These are phyloP conservation scores for Sphagnurus paluster DNA, from an alignment of 1,284 basidiomycete species.

Conservation along the genomic window DNA sequence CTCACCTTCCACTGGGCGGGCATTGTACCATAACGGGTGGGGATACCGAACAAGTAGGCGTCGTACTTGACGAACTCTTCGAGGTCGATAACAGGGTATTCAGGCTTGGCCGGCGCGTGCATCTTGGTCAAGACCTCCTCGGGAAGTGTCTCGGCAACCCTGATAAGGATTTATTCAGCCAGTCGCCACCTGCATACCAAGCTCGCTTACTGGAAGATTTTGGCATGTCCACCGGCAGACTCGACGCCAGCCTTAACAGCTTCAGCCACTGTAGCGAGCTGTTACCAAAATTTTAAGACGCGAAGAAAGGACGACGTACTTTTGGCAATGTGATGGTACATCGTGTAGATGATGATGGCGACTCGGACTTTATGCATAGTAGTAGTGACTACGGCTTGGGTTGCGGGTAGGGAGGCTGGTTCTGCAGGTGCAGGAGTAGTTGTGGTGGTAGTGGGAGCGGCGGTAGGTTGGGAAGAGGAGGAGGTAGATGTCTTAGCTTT, in stretches of 20 bases:
- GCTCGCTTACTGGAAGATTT: constrained; percentile 69
- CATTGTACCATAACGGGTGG: constrained; percentile 76
- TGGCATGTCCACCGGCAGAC: constrained; percentile 67
- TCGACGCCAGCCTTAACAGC: constrained; percentile 73
- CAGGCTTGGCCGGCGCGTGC: constrained; percentile 71
- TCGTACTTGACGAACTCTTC: constrained; percentile 67
- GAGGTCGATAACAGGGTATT: constrained; percentile 75
- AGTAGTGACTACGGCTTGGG: constrained; percentile 24
- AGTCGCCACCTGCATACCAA: too few relatives aligned
- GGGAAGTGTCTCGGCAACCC: constrained; percentile 83
- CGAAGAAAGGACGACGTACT: constrained; percentile 42
- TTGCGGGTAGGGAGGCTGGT: constrained; percentile 16
- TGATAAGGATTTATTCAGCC: too few relatives aligned
- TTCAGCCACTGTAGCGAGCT: constrained; percentile 65
- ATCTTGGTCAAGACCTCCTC: constrained; percentile 75
- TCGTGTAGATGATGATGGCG: constrained; percentile 81
- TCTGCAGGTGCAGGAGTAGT: constrained; percentile 13
- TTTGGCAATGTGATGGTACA: constrained; percentile 80
- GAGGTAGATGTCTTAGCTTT: constrained; percentile 15
- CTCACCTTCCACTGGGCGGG: constrained; percentile 75
- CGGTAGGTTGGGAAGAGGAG: constrained; percentile 10
- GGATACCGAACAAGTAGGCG: constrained; percentile 73
- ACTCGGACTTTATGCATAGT: constrained; percentile 59
- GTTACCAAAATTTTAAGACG: constrained; percentile 4
- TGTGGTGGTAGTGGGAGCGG: constrained; percentile 14